Evolutionary conservation across 2,329 filamentous ascomycete genomes (phyloP), one percentile per base, ranked within the genome.

Genomic region (Coniochaeta pulveracea): DNA sequence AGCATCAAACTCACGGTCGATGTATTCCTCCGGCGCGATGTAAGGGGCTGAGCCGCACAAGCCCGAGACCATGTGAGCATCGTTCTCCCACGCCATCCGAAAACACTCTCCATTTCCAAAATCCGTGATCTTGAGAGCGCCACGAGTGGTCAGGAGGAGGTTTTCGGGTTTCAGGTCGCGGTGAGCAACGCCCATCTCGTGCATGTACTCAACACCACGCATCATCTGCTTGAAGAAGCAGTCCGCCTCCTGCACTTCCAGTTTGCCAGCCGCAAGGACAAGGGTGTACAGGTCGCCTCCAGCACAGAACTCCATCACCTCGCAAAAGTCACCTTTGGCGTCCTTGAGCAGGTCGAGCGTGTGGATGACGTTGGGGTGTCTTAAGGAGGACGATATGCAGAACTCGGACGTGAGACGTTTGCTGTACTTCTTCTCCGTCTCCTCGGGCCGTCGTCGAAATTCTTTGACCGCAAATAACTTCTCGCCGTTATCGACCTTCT

Each of bases 201-300:
- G 91, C 65, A 98, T 86, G 56, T 98, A 98, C 58, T 96, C 89
- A 34, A 98, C 91, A 40, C 91, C 91, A 37, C 91, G 84, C 89
- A 98, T 96, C 58, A 96, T 78, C 58, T 98, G 91, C 62, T 96
- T 94, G 69, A 98, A 98, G 57, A 91, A 93, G 60, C 91, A 98
- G 55, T 98, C 91, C 39, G 91, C 89, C 58, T 98, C 91, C 39
- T 76, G 68, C 19, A 93, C 85, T 54, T 91, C 88, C 14, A 98
- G 76, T 57, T 94, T 94, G 38, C 85, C 85, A 23, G 86, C 85
- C 6, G 91, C 78, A 19, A 96, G 74, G 14, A 98, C 82, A 5
- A 98, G 70, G 0, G 86, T 95, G 57, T 96, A 96, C 16, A 98
- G 67, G 54, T 98, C 91, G 38, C 91, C 91, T 39, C 91, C 91